Percentiles rank a stretch among this genome's conserved stretches.
Conservation (phyloP, 2,329 filamentous ascomycete genomes). For the Apiospora marii region DNA sequence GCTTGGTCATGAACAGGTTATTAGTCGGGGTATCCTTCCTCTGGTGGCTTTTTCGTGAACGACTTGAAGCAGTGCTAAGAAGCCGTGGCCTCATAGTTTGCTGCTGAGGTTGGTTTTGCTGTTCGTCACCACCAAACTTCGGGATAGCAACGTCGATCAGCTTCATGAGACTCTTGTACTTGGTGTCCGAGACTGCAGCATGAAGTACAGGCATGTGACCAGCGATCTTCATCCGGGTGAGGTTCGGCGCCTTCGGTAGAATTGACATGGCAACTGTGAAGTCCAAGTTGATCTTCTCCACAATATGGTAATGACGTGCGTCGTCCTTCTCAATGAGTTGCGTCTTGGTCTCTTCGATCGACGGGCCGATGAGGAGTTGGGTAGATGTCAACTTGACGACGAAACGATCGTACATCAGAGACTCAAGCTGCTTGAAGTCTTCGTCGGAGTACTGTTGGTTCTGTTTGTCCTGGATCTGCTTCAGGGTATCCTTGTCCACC, state of each 20-base stretch:
- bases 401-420: constrained; percentile 98
- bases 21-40: constrained; percentile 65
- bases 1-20: constrained; percentile 74
- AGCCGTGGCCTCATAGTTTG: constrained; percentile 54
- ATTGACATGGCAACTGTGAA: constrained; percentile 97
- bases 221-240: constrained; percentile 90
- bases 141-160: constrained; percentile 95
- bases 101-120: constrained; percentile 43
- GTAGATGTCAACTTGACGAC: constrained; percentile 91
- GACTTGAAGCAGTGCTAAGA: constrained; percentile 55
- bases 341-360: constrained; percentile 86
- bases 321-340: constrained; percentile 76
- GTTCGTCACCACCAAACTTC: constrained; percentile 68
- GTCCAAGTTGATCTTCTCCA: constrained; percentile 97
- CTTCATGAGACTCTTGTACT: constrained; percentile 97
- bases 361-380: constrained; percentile 92
- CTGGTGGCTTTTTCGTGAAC: constrained; percentile 55
- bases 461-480: constrained; percentile 90
- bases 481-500: constrained; percentile 88
- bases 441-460: constrained; percentile 86
- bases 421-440: constrained; percentile 87
- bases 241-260: constrained; percentile 90
- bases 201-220: constrained; percentile 93
- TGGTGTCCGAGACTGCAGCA: constrained; percentile 89
- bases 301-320: constrained; percentile 80